Evolutionary conservation across 768 basidiomycete genomes (phyloP), one percentile per base, ranked within the genome.

Genomic region (Ramaria sp.): DNA sequence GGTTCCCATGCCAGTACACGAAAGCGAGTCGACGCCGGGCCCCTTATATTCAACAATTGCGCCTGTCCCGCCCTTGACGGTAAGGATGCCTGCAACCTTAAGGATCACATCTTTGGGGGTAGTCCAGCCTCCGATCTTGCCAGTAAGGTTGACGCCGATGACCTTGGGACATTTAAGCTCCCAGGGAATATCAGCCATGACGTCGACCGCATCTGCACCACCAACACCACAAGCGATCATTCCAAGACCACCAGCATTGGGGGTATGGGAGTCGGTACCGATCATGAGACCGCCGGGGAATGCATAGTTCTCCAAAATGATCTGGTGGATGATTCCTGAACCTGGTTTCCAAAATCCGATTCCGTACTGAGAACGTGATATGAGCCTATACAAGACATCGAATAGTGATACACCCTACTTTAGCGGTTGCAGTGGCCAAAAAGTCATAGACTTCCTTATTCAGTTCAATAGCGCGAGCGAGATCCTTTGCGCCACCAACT

Each of bases 381-480:
- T 20, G 30, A 3, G 52, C 47, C 22, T 22, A 53, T 44, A 22
- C 28, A 50, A 34, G 27, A 8, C 16, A 57, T 24, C 18, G 34
- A 48, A 16, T 48, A 47, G 48, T 28, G 50, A 30, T 16, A 55
- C 25, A n/a, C 63, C 69, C 24, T 22, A 86, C 88, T 73, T 93
- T 95, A 48, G 94, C 94, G 44, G 92, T 94, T 45, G 87, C 90
- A 24, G 93, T 96, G 39, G 92, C 95, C 73, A 99, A 79, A 76
- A 99, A 99, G 74, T 98, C 93, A 70, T 97, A 98, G 50, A 99
- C 96, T 70, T 99, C 96, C 79, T 83, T 93, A 83, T 99, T 97
- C 66, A 88, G 87, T 58, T 87, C 74, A 65, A 88, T 83, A 52
- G 95, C 94, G 51, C 94, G 86, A 39, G 78, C 88, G 66, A 99